Conservation (phyloP, 2,329 filamentous ascomycete species). For the Aspergillus fructus region DNA sequence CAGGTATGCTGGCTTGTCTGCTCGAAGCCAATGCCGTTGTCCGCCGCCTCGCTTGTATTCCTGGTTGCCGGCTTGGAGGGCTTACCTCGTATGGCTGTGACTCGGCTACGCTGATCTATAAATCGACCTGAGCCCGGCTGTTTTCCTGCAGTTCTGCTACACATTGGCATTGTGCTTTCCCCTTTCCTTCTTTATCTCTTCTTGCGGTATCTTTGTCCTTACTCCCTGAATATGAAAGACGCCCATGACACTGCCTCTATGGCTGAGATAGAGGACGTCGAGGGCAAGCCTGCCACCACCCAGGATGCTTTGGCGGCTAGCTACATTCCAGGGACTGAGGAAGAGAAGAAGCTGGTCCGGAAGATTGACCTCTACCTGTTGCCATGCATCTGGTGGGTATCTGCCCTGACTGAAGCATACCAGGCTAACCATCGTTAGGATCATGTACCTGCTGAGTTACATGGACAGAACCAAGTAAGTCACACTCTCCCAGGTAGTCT, state of each 20-base stretch:
- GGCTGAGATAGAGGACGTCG: background rate
- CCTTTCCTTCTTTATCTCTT: no score
- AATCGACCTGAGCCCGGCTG: background rate
- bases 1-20: no score
- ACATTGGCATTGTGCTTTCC: no score
- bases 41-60: no score
- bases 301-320: background rate
- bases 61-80: no score
- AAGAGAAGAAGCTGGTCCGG: slow-evolving; percentile 1
- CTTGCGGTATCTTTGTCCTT: background rate
- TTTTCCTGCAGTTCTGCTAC: no score
- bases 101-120: background rate
- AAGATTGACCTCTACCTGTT: slow-evolving; percentile 1
- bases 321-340: background rate
- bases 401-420: background rate
- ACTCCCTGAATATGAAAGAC: background rate
- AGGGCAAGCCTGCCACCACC: background rate
- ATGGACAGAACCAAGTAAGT: slow-evolving; percentile 3
- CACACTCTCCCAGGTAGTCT: no score
- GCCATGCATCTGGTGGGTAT: background rate
- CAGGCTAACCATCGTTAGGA: background rate
- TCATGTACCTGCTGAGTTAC: slow-evolving; percentile 1
- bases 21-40: no score
- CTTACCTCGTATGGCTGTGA: background rate
- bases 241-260: background rate